Base-by-base conservation (phyloP, 192 early-diverging fungal species). In the Rhizophagus prolifer region DNA sequence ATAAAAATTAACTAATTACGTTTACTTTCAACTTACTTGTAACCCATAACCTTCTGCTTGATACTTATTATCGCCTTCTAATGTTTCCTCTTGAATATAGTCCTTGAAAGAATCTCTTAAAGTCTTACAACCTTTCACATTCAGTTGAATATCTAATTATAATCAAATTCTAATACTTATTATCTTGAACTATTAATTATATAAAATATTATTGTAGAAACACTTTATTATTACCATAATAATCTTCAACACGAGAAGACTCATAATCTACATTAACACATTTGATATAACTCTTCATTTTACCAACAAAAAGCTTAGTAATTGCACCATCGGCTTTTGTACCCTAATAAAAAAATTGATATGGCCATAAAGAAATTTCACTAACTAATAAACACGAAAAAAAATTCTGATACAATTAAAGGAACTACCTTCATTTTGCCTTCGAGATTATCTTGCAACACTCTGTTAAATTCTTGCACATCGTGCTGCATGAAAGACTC, bases 401-500 rank as follows among this genome's bases (percentile, higher is more conserved):
- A 44, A 44, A 44, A 2, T 12, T 44, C 19, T 14, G 6, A 59
- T 16, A 13, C 46, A 9, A 38, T 12, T 58, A 61, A 6, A 54
- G 41, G 31, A 38, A 5, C 31, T 69, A 92, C 94, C 91, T 98
- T 96, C 97, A 99, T 99, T 83, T 98, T 97, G 23, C 83, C 90
- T 84, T 98, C 98, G 46, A 99, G 83, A 81, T 96, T 97, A 81
- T 99, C 98, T 82, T 97, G 96, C 65, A 99, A 85, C 21, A 98
- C 95, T 63, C 98, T 89, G 83, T 97, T 97, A 79, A 99, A 96
- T 82, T 98, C 97, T 81, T 98, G 96, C n/a, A 99, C 94, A 83
- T 99, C 98, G 80, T 99, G 98, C 85, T 99, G 97, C 89, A 91
- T 92, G 77, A 98, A 99, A 26, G 94, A 91, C 46, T 98, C 98